A percentile compares a stretch with the other conserved stretches of the same genome.
phyloP scores from a whole-genome alignment of 805 yeast genomes.

The Tanozyma kutaoensis region DNA sequence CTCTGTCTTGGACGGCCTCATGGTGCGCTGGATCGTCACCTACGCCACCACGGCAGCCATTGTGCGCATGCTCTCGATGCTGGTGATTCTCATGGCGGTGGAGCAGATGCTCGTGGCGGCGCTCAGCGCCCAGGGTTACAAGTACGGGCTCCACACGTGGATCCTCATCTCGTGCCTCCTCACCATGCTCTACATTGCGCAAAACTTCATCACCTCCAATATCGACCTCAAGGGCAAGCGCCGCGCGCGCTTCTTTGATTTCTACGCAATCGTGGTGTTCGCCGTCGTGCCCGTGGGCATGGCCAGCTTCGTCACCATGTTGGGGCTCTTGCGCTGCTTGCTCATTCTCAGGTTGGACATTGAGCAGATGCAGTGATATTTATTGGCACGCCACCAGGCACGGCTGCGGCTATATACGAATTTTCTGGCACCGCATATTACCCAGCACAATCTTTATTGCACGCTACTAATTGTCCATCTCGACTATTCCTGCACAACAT shows the following conservation, averaged over 20 bases:
- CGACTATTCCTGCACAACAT: no score
- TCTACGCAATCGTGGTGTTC: conserved; percentile 81
- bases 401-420: no score
- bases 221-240: conserved; percentile 35
- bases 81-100: conserved; percentile 54
- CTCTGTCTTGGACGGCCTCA: conserved; percentile 75
- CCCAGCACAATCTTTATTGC: no score
- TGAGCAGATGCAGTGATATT: not conserved
- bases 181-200: conserved; percentile 70
- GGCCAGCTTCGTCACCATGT: conserved; percentile 88
- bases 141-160: conserved; percentile 81
- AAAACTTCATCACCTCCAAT: conserved; percentile 78
- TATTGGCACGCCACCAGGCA: no score
- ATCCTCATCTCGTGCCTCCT: conserved; percentile 75
- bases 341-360: conserved; percentile 59
- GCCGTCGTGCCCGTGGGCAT: conserved; percentile 98
- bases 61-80: conserved; percentile 73
- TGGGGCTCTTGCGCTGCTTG: conserved; percentile 64
- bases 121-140: conserved; percentile 43
- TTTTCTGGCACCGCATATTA: no score
- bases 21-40: conserved; percentile 89
- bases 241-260: conserved; percentile 60
- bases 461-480: no score
- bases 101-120: conserved; percentile 57
- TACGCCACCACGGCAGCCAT: conserved; percentile 84